Evolutionary conservation across 257 asterid genomes (phyloP), one percentile per base, ranked within the genome.

Genomic region (Solanum infundibuliforme): DNA sequence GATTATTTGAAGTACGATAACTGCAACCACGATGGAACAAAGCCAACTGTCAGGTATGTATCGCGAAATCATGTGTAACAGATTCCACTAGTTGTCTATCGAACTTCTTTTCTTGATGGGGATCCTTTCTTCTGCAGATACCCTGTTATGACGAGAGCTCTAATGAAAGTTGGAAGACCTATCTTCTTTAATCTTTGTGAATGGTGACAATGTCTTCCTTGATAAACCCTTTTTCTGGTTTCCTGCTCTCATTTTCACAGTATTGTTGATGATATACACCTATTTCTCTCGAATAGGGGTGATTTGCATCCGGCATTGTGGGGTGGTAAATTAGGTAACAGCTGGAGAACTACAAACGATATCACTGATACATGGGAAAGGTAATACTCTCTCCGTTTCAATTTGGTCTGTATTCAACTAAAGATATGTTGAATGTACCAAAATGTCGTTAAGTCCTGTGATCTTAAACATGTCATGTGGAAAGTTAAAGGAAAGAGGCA

Each of bases 341-440:
- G 99, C 89, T 96, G 98, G 98, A 94, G 99, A 89, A 96, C 96
- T 23, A 96, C 99, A 1, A 92, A 93, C n/a, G 98, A 95, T 62
- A 96, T 96, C 21, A 29, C 92, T 68, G 98, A 96, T 90, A 93
- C 87, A 8, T 96, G 99, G 98, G 98, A 94, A 2, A 94, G 97
- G 99, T 96, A 88, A 11, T 52, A 65, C 72, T 25, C 18, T 12
- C 0, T n/a, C 4, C 32, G 7, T 65, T 62, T 65, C 72, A 62
- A 62, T 60, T 58, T 60, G 29, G 71, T 62, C 1, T 23, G 69
- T 60, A 0, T 23, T 60, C 0, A 62, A n/a, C 71, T 11, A 62
- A 62, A 62, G 16, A 10, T 62, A 62, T 2, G 71, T 62, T 0
- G 71, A 62, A n/a, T 62, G 71, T 5, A n/a, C 32, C 71, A 62